Conservation (phyloP, 371 early-diverging fungal species). For the Haplosporangium sp. region DNA sequence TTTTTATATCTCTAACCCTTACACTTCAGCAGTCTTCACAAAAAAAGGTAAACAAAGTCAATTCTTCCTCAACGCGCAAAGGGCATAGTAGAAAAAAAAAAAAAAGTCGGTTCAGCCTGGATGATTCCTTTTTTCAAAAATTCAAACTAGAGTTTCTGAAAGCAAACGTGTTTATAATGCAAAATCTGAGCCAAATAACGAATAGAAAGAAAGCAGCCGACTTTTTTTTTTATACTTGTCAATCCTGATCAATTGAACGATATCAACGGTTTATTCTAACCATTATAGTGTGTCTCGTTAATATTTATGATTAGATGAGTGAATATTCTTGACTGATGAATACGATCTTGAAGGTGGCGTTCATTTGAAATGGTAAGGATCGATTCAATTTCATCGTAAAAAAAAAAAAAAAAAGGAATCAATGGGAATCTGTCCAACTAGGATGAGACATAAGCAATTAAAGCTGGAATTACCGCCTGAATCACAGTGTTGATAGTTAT, state of each 20-base stretch:
- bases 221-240: not conserved
- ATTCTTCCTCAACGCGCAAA: too few species aligned
- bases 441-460: conserved; percentile 60
- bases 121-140: conserved; percentile 53
- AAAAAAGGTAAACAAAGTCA: too few species aligned
- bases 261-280: not conserved
- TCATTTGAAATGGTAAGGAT: conserved; percentile 23
- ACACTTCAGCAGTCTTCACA: not conserved
- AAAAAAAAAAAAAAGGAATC: not conserved
- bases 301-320: not conserved
- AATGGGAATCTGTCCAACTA: conserved; percentile 22
- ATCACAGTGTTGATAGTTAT: conserved; percentile 60
- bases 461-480: conserved; percentile 66
- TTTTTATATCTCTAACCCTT: not conserved
- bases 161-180: conserved; percentile 58
- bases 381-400: not conserved
- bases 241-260: too few species aligned
- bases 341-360: not conserved
- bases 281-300: not conserved
- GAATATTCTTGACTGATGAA: not conserved
- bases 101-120: conserved; percentile 30
- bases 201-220: conserved; percentile 4
- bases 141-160: conserved; percentile 60
- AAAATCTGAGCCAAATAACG: conserved; percentile 51
- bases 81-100: not conserved